Evolutionary conservation across 805 yeast genomes (phyloP).

Genomic region (Sugiyamaella smithiae): DNA sequence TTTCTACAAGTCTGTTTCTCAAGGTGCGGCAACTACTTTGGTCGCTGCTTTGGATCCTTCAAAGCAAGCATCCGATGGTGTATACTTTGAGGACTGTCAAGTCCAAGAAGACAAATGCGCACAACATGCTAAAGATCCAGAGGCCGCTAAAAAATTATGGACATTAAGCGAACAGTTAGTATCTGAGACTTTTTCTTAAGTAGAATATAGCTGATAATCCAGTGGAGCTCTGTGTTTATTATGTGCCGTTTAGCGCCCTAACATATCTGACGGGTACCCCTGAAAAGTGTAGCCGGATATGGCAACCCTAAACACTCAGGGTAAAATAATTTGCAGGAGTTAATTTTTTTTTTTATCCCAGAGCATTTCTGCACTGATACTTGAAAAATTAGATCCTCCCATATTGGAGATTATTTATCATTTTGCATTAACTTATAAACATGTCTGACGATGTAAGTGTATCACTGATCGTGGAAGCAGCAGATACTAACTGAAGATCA

Average conservation of each 20-base stretch:
- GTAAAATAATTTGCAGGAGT: too few relatives aligned
- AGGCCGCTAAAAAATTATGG: conserved; percentile 14
- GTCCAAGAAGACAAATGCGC: background rate
- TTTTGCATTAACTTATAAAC: background rate
- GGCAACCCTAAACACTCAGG: too few relatives aligned
- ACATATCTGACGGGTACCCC: too few relatives aligned
- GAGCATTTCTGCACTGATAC: too few relatives aligned
- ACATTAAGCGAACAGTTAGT: background rate
- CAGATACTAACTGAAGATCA: conserved; percentile 54
- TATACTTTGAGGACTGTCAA: background rate
- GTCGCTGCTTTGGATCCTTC: conserved; percentile 2
- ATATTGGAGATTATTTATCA: background rate
- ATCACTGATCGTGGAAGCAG: background rate
- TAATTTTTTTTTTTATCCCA: too few relatives aligned
- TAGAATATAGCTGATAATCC: too few relatives aligned
- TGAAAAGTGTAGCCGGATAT: too few relatives aligned
- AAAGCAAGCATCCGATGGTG: background rate
- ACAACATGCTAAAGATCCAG: conserved; percentile 8
- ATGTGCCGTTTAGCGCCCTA: too few relatives aligned
- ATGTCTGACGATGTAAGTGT: conserved; percentile 28
- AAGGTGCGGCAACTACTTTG: conserved; percentile 6
- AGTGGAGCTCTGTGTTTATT: too few relatives aligned
- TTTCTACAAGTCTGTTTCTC: background rate
- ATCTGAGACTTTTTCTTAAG: background rate
- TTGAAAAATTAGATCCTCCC: too few relatives aligned